Evolutionary conservation across 768 basidiomycete genomes (phyloP).

Genomic region (Pulveroboletus sp.): DNA sequence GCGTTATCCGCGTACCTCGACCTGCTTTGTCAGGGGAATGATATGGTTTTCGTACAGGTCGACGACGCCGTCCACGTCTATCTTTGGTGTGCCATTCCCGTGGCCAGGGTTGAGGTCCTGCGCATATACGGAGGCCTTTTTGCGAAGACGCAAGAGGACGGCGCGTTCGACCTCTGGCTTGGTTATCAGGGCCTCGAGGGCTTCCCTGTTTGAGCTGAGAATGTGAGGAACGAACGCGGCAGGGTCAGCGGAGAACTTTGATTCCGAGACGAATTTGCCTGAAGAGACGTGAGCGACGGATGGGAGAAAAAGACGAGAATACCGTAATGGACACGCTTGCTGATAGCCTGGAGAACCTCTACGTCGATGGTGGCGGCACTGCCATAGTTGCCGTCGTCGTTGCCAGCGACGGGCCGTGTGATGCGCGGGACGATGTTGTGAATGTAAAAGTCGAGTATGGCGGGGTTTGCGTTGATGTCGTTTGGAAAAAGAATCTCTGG

Average conservation of each 20-base stretch:
- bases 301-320: slow-evolving; percentile 16
- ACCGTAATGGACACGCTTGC: slow-evolving; percentile 98
- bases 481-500: slow-evolving; percentile 79
- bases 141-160: slow-evolving; percentile 77
- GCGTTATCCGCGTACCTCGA: slow-evolving; percentile 68
- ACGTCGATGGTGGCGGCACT: slow-evolving; percentile 93
- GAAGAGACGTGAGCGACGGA: slow-evolving; percentile 7
- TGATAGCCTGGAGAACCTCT: slow-evolving; percentile 96
- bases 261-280: slow-evolving; percentile 99
- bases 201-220: slow-evolving; percentile 67
- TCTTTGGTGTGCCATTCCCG: slow-evolving; percentile 51
- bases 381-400: slow-evolving; percentile 98
- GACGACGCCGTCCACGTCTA: slow-evolving; percentile 91
- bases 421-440: slow-evolving; percentile 87
- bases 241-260: slow-evolving; percentile 88
- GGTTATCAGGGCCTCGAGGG: slow-evolving; percentile 87
- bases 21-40: slow-evolving; percentile 96
- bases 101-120: slow-evolving; percentile 74
- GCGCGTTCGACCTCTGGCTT: slow-evolving; percentile 93
- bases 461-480: slow-evolving; percentile 79
- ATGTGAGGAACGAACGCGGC: slow-evolving; percentile 93
- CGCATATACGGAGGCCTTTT: slow-evolving; percentile 79
- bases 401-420: slow-evolving; percentile 67
- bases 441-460: slow-evolving; percentile 89
- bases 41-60: slow-evolving; percentile 93